Conservation (phyloP, 2,329 filamentous ascomycete species). For the Monosporascus sp. region DNA sequence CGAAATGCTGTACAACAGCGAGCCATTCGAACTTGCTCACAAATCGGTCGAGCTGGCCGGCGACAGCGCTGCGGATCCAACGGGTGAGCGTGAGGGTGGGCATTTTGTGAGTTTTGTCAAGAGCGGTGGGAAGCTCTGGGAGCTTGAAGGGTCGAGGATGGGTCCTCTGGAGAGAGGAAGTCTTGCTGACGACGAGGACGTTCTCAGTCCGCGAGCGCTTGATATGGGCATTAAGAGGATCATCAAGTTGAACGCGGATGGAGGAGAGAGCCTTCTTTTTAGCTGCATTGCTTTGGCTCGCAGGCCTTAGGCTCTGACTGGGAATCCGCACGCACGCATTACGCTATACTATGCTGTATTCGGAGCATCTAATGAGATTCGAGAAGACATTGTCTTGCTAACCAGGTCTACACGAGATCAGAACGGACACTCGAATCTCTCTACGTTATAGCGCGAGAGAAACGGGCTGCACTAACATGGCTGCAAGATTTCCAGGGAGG, state of each 20-base stretch:
- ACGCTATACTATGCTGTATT: too few relatives aligned
- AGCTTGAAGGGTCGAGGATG: constrained; percentile 70
- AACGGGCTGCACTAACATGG: too few relatives aligned
- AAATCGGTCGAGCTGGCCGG: constrained; percentile 63
- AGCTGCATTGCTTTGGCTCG: constrained; percentile 34
- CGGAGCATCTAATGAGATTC: too few relatives aligned
- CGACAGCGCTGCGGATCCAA: constrained; percentile 59
- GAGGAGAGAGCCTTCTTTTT: constrained; percentile 30
- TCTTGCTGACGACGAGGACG: constrained; percentile 52
- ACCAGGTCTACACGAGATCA: background rate
- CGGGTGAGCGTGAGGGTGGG: constrained; percentile 58
- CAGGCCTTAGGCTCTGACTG: constrained; percentile 8
- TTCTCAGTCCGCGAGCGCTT: constrained; percentile 63
- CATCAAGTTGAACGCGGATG: constrained; percentile 31
- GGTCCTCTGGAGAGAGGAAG: constrained; percentile 65
- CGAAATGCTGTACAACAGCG: constrained; percentile 64
- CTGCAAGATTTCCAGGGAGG: too few relatives aligned
- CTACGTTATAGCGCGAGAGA: too few relatives aligned
- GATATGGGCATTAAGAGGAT: constrained; percentile 48
- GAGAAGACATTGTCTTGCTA: constrained; percentile 15
- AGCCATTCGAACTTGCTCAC: constrained; percentile 68
- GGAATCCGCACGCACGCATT: too few relatives aligned
- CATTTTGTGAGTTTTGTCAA: constrained; percentile 84
- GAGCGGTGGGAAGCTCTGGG: constrained; percentile 63
- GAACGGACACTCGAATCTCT: too few relatives aligned